Percentiles rank a stretch among this genome's conserved stretches.
Evolutionary conservation across 176 grass and related monocot genomes (phyloP).

Genomic region (Tillandsia leiboldiana): DNA sequence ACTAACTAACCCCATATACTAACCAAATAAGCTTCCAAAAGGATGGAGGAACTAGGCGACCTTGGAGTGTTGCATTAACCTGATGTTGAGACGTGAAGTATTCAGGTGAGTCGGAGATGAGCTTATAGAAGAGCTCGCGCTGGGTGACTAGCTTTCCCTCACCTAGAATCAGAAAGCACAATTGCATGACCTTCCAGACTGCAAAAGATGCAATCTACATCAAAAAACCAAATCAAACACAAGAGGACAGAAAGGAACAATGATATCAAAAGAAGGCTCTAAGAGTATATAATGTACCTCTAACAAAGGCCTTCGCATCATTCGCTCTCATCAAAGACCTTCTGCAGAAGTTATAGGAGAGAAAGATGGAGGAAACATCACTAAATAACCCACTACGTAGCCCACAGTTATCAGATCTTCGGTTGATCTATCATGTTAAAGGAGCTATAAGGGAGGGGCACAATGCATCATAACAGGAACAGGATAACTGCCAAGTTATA

Average conservation of each 20-base stretch:
- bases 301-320: slow-evolving; percentile 51
- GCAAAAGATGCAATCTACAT: slow-evolving; percentile 3
- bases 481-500: not conserved
- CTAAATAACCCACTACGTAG: slow-evolving; percentile 46
- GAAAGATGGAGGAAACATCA: slow-evolving; percentile 56
- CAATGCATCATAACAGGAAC: not conserved
- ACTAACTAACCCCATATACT: not conserved
- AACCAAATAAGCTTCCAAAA: not conserved
- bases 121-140: slow-evolving; percentile 79
- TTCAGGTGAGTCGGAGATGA: slow-evolving; percentile 51
- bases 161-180: slow-evolving; percentile 65
- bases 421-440: slow-evolving; percentile 37
- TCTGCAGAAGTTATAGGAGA: slow-evolving; percentile 52
- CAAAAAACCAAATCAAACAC: slow-evolving; percentile 1
- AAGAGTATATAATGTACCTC: slow-evolving; percentile 32
- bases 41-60: slow-evolving; percentile 13
- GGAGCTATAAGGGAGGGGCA: not conserved
- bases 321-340: slow-evolving; percentile 68
- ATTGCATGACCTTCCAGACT: slow-evolving; percentile 95
- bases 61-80: slow-evolving; percentile 61
- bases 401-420: slow-evolving; percentile 45
- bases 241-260: not conserved
- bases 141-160: slow-evolving; percentile 73
- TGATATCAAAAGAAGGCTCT: not conserved
- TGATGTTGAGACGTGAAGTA: slow-evolving; percentile 72